phyloP scores from a whole-genome alignment of 1,139 yeast species.

The Pichia sp. region DNA sequence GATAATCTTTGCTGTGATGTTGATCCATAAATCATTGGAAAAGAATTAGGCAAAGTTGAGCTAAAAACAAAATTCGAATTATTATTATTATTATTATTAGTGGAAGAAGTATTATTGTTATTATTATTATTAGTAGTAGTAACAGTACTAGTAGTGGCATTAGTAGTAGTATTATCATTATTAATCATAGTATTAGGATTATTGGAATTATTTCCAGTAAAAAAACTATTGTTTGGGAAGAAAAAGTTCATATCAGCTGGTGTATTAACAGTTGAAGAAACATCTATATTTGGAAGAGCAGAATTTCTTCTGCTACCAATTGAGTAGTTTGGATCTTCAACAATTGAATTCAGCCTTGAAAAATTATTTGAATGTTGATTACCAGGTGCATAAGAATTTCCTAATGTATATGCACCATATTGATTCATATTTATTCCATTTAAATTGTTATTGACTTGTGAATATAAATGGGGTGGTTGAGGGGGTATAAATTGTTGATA shows the following conservation, averaged over 20 bases:
- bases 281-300: conserved; percentile 11
- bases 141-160: too few relatives aligned
- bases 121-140: too few relatives aligned
- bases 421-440: not conserved
- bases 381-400: not conserved
- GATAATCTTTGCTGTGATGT: conserved; percentile 24
- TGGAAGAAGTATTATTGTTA: not conserved
- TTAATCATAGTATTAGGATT: too few relatives aligned
- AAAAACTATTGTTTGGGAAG: not conserved
- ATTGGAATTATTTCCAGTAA: too few relatives aligned
- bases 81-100: not conserved
- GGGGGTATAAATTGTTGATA: not conserved
- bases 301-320: conserved; percentile 22
- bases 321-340: conserved; percentile 22
- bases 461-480: not conserved
- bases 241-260: conserved; percentile 5
- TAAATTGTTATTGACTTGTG: not conserved
- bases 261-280: conserved; percentile 6
- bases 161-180: too few relatives aligned
- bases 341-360: conserved; percentile 22
- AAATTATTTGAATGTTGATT: not conserved
- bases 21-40: conserved; percentile 17
- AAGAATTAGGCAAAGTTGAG: not conserved
- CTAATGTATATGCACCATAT: not conserved
- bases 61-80: not conserved